Conservation (phyloP, 2,329 filamentous ascomycete species). For the Colletotrichum caudatum region DNA sequence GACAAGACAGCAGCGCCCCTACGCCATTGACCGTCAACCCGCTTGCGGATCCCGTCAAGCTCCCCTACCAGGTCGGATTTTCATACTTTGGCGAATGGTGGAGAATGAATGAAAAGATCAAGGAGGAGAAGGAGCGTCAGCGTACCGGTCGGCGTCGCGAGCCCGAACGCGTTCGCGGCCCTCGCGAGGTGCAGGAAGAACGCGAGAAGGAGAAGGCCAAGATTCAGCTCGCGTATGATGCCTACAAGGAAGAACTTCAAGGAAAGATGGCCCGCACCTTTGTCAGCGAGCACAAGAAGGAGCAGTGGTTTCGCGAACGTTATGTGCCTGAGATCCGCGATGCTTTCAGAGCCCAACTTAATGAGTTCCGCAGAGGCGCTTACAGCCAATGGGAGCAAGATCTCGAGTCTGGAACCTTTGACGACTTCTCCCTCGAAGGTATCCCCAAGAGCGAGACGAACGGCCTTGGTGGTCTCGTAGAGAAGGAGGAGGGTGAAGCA, state of each 20-base stretch:
- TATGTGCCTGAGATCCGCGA: conserved; percentile 88
- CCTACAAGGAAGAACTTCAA: conserved; percentile 76
- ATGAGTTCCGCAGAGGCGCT: conserved; percentile 80
- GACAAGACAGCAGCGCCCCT: conserved; percentile 68
- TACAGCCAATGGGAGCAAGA: conserved; percentile 93
- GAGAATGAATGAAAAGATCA: conserved; percentile 84
- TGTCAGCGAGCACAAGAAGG: conserved; percentile 90
- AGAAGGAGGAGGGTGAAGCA: conserved; percentile 96
- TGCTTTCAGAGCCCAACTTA: conserved; percentile 78
- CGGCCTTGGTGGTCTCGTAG: conserved; percentile 83
- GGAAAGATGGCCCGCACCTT: conserved; percentile 88
- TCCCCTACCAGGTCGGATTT: conserved; percentile 86
- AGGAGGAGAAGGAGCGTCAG: conserved; percentile 80
- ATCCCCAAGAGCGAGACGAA: conserved; percentile 94
- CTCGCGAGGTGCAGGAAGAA: conserved; percentile 77
- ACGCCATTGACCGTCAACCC: conserved; percentile 68
- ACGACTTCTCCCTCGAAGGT: conserved; percentile 94
- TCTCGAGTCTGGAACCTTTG: conserved; percentile 85
- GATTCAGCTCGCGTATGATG: conserved; percentile 78
- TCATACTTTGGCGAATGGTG: conserved; percentile 91
- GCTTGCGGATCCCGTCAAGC: conserved; percentile 76
- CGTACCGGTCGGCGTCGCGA: conserved; percentile 77
- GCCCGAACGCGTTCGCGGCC: conserved; percentile 71
- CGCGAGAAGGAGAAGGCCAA: conserved; percentile 82
- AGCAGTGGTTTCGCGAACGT: conserved; percentile 98